These are phyloP conservation scores for Coemansia sp. DNA, from an alignment of 192 early-diverging fungal species.

Conservation along the genomic window DNA sequence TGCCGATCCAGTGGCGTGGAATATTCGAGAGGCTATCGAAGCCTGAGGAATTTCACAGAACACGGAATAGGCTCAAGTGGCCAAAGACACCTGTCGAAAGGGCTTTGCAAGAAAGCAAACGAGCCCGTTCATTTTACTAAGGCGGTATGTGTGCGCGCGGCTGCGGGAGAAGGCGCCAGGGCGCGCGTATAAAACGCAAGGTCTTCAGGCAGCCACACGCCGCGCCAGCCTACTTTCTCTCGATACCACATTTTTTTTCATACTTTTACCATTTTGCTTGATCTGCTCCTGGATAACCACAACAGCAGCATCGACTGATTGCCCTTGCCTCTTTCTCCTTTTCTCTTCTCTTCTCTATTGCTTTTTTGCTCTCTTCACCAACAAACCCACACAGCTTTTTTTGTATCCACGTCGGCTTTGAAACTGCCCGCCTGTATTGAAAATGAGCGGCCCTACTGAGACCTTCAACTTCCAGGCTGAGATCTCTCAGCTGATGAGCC, in stretches of 20 bases:
- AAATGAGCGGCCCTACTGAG: constrained; percentile 57
- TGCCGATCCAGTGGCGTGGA: not conserved
- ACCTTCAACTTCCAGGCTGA: constrained; percentile 97
- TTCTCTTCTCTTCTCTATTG: constrained; percentile 4
- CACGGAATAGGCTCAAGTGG: not conserved
- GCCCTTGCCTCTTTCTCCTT: not conserved
- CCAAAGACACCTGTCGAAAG: not conserved
- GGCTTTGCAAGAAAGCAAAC: not conserved
- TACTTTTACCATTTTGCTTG: not conserved
- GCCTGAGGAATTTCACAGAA: not conserved
- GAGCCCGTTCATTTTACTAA: not conserved
- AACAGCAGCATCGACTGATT: not conserved
- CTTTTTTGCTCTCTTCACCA: constrained; percentile 2
- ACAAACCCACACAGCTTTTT: not conserved
- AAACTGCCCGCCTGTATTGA: constrained; percentile 6
- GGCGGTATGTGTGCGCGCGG: not conserved
- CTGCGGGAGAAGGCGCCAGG: not conserved
- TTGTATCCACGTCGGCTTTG: constrained; percentile 6
- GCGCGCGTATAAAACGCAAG: not conserved
- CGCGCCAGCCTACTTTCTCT: not conserved
- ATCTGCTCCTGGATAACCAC: not conserved
- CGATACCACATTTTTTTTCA: not conserved
- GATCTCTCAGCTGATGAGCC: constrained; percentile 99
- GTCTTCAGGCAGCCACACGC: not conserved
- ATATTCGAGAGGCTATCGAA: not conserved